These are phyloP conservation scores for Sanguinoderma infundibulare DNA, from an alignment of 1,284 basidiomycete species.

Conservation along the genomic window DNA sequence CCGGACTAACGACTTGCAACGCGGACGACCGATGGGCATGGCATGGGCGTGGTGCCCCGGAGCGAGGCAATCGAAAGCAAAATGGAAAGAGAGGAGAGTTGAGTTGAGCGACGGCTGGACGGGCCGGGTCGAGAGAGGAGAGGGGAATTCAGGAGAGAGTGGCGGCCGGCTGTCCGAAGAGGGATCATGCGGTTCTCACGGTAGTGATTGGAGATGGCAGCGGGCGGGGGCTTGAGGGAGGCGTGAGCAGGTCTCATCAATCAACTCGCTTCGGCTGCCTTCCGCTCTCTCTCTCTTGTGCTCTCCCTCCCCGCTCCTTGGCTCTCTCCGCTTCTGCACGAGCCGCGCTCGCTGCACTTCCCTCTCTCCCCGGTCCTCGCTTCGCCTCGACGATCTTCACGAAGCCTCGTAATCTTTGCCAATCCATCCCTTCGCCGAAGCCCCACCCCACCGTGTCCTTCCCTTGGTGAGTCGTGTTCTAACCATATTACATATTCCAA, in stretches of 20 bases:
- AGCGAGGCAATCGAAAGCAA: too few relatives aligned
- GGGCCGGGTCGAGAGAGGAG: not conserved
- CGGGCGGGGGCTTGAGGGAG: too few relatives aligned
- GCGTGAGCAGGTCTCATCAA: not conserved
- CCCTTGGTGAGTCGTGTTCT: constrained; percentile 19
- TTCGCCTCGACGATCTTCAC: not conserved
- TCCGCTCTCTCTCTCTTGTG: not conserved
- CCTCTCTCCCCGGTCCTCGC: constrained; percentile 3
- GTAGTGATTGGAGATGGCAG: not conserved
- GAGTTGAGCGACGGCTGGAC: not conserved
- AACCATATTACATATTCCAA: too few relatives aligned
- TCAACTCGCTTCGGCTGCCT: not conserved
- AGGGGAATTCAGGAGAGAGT: not conserved
- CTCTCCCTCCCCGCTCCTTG: constrained; percentile 1
- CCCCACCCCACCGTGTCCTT: constrained; percentile 5
- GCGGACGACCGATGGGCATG: not conserved
- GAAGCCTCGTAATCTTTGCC: constrained; percentile 3
- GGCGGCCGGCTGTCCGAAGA: not conserved
- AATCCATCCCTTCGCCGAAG: not conserved
- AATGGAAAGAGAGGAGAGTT: not conserved
- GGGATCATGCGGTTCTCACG: not conserved
- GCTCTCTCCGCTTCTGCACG: constrained; percentile 3
- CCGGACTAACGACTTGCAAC: not conserved
- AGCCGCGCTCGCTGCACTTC: constrained; percentile 14
- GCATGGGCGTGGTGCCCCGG: too few relatives aligned